A percentile compares a stretch with the other conserved stretches of the same genome.
These are phyloP conservation scores for Prinsepia uniflora DNA, from an alignment of 306 rosid species.

Conservation along the genomic window DNA sequence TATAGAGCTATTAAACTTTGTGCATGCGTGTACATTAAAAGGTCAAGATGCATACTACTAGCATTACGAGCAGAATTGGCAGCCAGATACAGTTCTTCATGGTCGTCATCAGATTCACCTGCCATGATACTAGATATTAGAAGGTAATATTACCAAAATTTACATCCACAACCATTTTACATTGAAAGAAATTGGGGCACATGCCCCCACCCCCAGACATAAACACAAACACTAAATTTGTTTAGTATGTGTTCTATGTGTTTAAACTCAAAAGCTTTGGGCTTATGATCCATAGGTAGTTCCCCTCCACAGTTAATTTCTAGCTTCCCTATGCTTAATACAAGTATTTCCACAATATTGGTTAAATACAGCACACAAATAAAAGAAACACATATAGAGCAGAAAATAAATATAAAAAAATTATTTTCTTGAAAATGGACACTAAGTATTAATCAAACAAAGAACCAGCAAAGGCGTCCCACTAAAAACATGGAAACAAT, in stretches of 20 bases:
- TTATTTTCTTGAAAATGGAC: not conserved
- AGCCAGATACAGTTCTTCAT: conserved; percentile 64
- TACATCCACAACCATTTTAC: not conserved
- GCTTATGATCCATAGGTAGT: too few relatives aligned
- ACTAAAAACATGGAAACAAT: not conserved
- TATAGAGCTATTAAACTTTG: not conserved
- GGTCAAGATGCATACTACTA: conserved; percentile 59
- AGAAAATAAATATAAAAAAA: not conserved
- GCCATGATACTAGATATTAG: conserved; percentile 24
- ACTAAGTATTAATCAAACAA: not conserved
- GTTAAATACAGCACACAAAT: not conserved
- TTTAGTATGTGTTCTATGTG: too few relatives aligned
- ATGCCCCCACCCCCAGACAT: too few relatives aligned
- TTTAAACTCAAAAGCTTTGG: too few relatives aligned
- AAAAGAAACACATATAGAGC: not conserved
- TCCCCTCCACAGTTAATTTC: too few relatives aligned
- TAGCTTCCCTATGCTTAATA: not conserved
- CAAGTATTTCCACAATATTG: not conserved
- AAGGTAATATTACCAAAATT: conserved; percentile 20
- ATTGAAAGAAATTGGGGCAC: too few relatives aligned
- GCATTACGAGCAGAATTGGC: conserved; percentile 66
- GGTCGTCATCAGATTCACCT: conserved; percentile 87
- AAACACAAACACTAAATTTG: too few relatives aligned
- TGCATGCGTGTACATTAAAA: not conserved
- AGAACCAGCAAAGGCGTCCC: not conserved